Base-by-base conservation (phyloP, 768 basidiomycete genomes). In the Coprinopsis cinerea region DNA sequence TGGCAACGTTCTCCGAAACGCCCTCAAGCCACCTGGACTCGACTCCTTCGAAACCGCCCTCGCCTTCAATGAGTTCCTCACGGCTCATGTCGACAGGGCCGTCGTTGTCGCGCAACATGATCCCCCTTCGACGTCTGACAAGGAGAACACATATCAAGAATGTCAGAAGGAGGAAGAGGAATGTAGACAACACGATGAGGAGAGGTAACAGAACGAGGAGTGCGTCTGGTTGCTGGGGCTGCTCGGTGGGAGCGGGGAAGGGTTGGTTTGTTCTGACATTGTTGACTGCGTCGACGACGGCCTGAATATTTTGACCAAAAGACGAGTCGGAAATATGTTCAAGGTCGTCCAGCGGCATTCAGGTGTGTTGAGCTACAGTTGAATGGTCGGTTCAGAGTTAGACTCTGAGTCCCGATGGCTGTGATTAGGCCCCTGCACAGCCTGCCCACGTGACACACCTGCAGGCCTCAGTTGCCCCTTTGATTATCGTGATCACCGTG, bases 1-100 rank as follows among this genome's bases (percentile, higher is more conserved):
- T 72, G 41, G 79, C 74, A 28, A 77, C 76, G 27, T 64, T 60
- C 56, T 96, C 93, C 34, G 74, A 65, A 25, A 84, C 85, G 22
- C 70, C 76, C 70, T 98, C 93, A 49, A 99, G 77, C 96, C 95
- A 99, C 60, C 93, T 80, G 61, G 83, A 70, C 71, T 99, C 96
- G 23, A 98, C 75, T 53, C 84, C 88, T 32, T 93, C 92, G 53
- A 97, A 87, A 23, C 93, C 96, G 27, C 94, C 95, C 54, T 98
- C 94, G 6, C 87, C 88, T 44, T 89, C 86, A 45, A 90, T 76
- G 46, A 94, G 78, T 49, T 98, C 93, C 58, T 95, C 91, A 41
- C 90, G 79, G 60, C 84, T 88, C 77, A 98, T 83, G 70, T 97
- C 94, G 51, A 92, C 75, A 7, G 96, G 96, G 25, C 95, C 93